These are phyloP conservation scores for Gentiana straminea DNA, from an alignment of 257 asterid genomes.

Conservation along the genomic window DNA sequence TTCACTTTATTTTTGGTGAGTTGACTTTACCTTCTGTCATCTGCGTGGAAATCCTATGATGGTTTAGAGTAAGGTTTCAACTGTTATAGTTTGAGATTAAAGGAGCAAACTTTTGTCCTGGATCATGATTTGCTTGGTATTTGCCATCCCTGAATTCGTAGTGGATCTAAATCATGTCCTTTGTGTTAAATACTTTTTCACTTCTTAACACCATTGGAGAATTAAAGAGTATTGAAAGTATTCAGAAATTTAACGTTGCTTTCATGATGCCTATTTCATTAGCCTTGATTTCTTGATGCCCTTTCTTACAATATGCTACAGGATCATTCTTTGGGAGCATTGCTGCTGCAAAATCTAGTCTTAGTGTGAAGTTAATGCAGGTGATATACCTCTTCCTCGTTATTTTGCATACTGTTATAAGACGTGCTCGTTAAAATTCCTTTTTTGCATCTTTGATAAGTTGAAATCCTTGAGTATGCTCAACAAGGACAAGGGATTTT, in stretches of 20 bases:
- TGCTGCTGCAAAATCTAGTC: slow-evolving; percentile 63
- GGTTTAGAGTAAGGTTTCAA: no score
- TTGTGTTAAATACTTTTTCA: not conserved
- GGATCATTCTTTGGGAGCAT: slow-evolving; percentile 78
- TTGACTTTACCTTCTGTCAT: slow-evolving; percentile 5
- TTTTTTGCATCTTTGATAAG: not conserved
- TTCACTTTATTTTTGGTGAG: slow-evolving; percentile 80
- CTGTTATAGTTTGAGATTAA: no score
- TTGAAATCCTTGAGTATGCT: no score
- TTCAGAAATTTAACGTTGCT: not conserved
- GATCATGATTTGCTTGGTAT: not conserved
- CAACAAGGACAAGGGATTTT: no score
- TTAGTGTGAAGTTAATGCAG: slow-evolving; percentile 86
- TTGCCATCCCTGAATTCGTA: not conserved
- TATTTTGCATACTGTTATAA: not conserved
- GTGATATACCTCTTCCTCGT: slow-evolving; percentile 31
- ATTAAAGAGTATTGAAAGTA: not conserved
- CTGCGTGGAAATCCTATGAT: not conserved
- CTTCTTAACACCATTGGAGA: no score
- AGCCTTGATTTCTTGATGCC: no score
- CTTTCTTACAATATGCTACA: slow-evolving; percentile 18
- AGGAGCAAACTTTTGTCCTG: not conserved
- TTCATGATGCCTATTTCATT: not conserved
- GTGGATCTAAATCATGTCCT: not conserved
- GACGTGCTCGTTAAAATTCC: not conserved